phyloP scores from a whole-genome alignment of 768 basidiomycete genomes.

The Fomitopsis pulvina region DNA sequence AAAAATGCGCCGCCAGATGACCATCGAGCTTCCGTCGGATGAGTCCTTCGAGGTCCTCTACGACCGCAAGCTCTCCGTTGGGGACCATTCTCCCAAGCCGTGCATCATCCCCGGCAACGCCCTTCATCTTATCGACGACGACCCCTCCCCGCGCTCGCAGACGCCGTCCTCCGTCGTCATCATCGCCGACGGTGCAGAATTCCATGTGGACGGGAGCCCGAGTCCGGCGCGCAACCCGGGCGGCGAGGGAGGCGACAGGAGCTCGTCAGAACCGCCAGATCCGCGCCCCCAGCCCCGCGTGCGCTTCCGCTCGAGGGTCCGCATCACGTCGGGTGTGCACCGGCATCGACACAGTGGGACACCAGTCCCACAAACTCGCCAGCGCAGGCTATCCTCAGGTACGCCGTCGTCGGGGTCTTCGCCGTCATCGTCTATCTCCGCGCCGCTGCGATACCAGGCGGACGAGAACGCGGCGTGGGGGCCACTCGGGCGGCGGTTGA shows the following conservation, averaged over 20 bases:
- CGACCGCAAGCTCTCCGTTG: conserved; percentile 18
- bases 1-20: conserved; percentile 7
- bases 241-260: conserved; percentile 3
- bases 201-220: background rate
- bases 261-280: conserved; percentile 6
- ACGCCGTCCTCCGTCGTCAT: conserved; percentile 20
- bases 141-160: conserved; percentile 19
- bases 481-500: conserved; percentile 54
- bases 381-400: conserved; percentile 2
- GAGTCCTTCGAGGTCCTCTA: conserved; percentile 14
- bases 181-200: conserved; percentile 7
- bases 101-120: conserved; percentile 29
- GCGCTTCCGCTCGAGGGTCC: conserved; percentile 69
- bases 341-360: conserved; percentile 31
- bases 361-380: conserved; percentile 7
- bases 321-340: conserved; percentile 66
- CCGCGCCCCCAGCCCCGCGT: conserved; percentile 31
- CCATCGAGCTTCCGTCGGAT: conserved; percentile 12
- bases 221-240: conserved; percentile 4
- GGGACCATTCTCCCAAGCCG: conserved; percentile 22
- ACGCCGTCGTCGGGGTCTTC: conserved; percentile 53
- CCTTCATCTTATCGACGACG: conserved; percentile 27
- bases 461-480: conserved; percentile 50
- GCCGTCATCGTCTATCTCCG: conserved; percentile 77
- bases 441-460: conserved; percentile 54